These are phyloP conservation scores for Rhododendron ferrugineum DNA, from an alignment of 148 eudicot genomes.

Conservation along the genomic window DNA sequence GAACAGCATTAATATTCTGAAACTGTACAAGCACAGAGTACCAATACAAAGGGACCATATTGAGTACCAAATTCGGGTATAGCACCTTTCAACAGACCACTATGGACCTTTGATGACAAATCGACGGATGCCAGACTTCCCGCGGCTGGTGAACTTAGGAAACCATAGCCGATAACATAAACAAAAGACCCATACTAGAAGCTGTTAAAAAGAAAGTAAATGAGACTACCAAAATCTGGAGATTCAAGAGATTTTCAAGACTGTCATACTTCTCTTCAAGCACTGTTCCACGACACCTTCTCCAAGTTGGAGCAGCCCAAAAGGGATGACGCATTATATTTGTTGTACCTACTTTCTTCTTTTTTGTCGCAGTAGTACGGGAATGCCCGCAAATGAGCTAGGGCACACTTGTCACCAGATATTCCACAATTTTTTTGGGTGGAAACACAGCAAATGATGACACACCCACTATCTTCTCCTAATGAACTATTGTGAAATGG, in stretches of 20 bases:
- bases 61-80: not conserved
- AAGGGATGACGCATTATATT: not conserved
- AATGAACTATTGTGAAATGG: not conserved
- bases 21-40: not conserved
- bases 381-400: not conserved
- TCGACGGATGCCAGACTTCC: too few species aligned
- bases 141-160: not conserved
- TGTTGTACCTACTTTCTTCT: not conserved
- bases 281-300: not conserved
- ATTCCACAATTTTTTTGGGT: not conserved
- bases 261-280: not conserved
- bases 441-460: not conserved
- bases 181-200: not conserved
- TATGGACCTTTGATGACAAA: not conserved
- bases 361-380: not conserved
- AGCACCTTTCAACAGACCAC: not conserved
- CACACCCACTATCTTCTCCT: not conserved
- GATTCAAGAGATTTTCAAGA: not conserved
- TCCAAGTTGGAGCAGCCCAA: not conserved
- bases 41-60: not conserved
- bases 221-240: not conserved
- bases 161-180: not conserved
- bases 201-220: not conserved
- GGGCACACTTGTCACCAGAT: not conserved
- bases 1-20: not conserved